Conservation (phyloP, 306 rosid species). For the Macrotyloma uniflorum region DNA sequence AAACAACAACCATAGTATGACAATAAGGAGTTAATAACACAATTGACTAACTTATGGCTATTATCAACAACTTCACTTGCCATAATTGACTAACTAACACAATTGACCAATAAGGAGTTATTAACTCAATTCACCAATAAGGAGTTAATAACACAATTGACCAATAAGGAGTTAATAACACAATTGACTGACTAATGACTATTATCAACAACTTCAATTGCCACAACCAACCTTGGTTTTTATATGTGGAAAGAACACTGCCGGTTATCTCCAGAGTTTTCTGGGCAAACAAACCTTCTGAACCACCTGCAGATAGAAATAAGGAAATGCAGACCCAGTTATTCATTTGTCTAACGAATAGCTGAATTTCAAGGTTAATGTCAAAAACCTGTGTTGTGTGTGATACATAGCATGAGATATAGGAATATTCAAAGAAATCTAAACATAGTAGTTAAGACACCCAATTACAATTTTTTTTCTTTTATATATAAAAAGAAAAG, state of each 20-base stretch:
- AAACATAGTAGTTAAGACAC: not conserved
- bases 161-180: constrained; percentile 8
- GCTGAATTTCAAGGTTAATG: not conserved
- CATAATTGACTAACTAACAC: no score
- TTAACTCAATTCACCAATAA: not conserved
- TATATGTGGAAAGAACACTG: constrained; percentile 76
- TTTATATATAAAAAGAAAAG: not conserved
- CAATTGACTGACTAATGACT: not conserved
- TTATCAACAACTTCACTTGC: not conserved
- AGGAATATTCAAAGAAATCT: constrained; percentile 4
- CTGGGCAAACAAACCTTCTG: constrained; percentile 93
- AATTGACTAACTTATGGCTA: not conserved
- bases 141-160: not conserved
- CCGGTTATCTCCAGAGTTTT: constrained; percentile 89
- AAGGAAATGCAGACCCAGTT: constrained; percentile 22
- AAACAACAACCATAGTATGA: constrained; percentile 31
- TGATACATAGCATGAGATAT: not conserved
- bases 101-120: not conserved
- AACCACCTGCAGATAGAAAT: constrained; percentile 71
- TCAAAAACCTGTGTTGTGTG: not conserved
- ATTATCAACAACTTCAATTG: not conserved
- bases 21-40: constrained; percentile 3
- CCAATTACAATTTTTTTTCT: not conserved
- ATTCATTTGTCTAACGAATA: constrained; percentile 3
- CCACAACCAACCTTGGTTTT: constrained; percentile 79